Percentiles rank a stretch among this genome's conserved stretches.
Evolutionary conservation across 1,284 basidiomycete genomes (phyloP).

Genomic region (Ceraceosorus guamensis): DNA sequence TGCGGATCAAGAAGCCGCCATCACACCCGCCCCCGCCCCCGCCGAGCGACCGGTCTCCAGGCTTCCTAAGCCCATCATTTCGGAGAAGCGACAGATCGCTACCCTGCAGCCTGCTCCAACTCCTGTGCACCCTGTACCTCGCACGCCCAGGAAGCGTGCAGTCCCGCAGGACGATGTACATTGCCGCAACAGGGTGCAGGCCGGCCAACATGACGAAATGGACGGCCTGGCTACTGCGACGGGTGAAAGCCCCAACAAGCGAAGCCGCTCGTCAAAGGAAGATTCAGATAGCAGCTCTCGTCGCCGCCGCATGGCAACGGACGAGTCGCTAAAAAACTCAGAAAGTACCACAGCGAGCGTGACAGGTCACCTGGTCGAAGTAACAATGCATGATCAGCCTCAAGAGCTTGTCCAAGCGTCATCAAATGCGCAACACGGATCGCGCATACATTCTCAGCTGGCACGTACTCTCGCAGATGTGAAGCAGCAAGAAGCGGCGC

Average conservation of each 20-base stretch:
- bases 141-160: conserved; percentile 42
- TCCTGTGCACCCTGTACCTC: too few species aligned
- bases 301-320: conserved; percentile 23
- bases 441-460: conserved; percentile 8
- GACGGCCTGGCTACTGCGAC: background rate
- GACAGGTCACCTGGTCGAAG: too few species aligned
- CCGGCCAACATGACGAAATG: conserved; percentile 12
- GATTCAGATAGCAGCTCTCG: conserved; percentile 2
- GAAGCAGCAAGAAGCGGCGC: conserved; percentile 11
- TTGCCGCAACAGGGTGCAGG: conserved; percentile 25
- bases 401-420: too few species aligned
- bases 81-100: too few species aligned
- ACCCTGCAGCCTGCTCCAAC: too few species aligned
- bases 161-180: conserved; percentile 42
- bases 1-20: too few species aligned
- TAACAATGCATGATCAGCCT: too few species aligned
- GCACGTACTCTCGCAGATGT: conserved; percentile 20
- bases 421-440: conserved; percentile 4
- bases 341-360: too few species aligned
- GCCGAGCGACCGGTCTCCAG: too few species aligned
- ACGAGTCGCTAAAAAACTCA: conserved; percentile 9
- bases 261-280: conserved; percentile 27
- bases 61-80: too few species aligned
- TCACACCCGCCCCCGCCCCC: too few species aligned
- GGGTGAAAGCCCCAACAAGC: conserved; percentile 26